Evolutionary conservation across 2,329 filamentous ascomycete genomes (phyloP), one percentile per base, ranked within the genome.

Genomic region (Xenoacremonium recifei): DNA sequence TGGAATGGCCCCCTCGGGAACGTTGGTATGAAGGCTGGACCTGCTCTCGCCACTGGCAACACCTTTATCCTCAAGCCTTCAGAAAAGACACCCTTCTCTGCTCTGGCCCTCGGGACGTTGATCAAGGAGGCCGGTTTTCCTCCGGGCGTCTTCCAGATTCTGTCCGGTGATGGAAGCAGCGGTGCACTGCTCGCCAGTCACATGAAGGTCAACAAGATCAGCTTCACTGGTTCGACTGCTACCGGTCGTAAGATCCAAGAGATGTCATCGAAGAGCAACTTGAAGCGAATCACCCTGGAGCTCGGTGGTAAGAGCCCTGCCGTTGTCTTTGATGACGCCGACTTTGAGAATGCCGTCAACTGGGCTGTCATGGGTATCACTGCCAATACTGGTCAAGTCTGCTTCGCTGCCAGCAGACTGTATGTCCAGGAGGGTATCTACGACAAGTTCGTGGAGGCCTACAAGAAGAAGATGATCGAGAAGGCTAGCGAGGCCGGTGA

Each of bases 381-480:
- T 69, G 80, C 79, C 42, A 87, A 88, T 54, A 81, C 81, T 0
- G 85, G 85, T 15, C 85, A 89, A 62, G 82, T 88, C 35, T 89
- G 85, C 69, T 86, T 84, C 23, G 87, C 87, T 50, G 84, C 83
- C 5, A 86, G 83, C 1, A 70, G 85, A 3, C 82, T 89, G 7
- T 87, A 87, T 60, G 77, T 89, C 4, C 84, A 84, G 2, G 66
- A 72, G 35, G 58, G 62, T 25, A 74, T 85, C 62, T 82, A 85
- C 50, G 53, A 70, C 16, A 68, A 67, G 7, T 89, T 89, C 53
- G 77, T 86, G 44, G 68, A 70, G 44, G 64, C 65, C 0, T 71
- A 87, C 21, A 64, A 85, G 15, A 69, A 75, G 43, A 82, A 82
- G 48, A 80, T 87, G 69, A 71, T 69, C 64, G 61, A 71, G 34